Percentiles rank a stretch among this genome's conserved stretches.
Evolutionary conservation across 768 basidiomycete genomes (phyloP).

Genomic region (Pleurotus salmoneostramineus): DNA sequence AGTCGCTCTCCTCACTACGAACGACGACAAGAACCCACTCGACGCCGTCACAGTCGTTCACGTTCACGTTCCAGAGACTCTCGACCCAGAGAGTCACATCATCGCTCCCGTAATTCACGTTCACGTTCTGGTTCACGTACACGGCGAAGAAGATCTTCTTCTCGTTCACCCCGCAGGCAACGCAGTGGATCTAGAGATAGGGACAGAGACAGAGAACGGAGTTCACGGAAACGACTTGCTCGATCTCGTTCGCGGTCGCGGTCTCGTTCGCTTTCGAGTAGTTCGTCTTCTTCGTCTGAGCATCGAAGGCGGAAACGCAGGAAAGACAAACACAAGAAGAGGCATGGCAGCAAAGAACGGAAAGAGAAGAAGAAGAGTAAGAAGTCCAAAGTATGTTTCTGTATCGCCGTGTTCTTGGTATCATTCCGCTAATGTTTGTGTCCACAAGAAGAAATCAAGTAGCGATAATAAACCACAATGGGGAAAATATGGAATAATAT

Average conservation of each 20-base stretch:
- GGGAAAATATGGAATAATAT: slow-evolving; percentile 89
- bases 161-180: slow-evolving; percentile 20
- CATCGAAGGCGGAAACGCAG: slow-evolving; percentile 37
- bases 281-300: slow-evolving; percentile 36
- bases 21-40: background rate
- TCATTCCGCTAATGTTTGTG: background rate
- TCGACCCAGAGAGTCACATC: background rate
- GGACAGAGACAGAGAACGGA: slow-evolving; percentile 26
- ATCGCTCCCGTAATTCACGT: slow-evolving; percentile 1
- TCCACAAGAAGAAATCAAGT: slow-evolving; percentile 50
- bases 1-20: slow-evolving; percentile 1
- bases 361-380: slow-evolving; percentile 66
- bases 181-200: slow-evolving; percentile 28
- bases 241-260: slow-evolving; percentile 27
- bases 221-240: slow-evolving; percentile 26
- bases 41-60: slow-evolving; percentile 1
- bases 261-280: slow-evolving; percentile 37
- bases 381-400: slow-evolving; percentile 42
- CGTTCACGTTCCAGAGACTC: slow-evolving; percentile 8
- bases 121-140: slow-evolving; percentile 8
- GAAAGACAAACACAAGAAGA: slow-evolving; percentile 40
- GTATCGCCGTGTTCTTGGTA: background rate
- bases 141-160: slow-evolving; percentile 12
- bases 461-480: slow-evolving; percentile 62
- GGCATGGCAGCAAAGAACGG: slow-evolving; percentile 40